A percentile compares a stretch with the other conserved stretches of the same genome.
These are phyloP conservation scores for Erythrophleum fordii DNA, from an alignment of 306 rosid species.

Conservation along the genomic window DNA sequence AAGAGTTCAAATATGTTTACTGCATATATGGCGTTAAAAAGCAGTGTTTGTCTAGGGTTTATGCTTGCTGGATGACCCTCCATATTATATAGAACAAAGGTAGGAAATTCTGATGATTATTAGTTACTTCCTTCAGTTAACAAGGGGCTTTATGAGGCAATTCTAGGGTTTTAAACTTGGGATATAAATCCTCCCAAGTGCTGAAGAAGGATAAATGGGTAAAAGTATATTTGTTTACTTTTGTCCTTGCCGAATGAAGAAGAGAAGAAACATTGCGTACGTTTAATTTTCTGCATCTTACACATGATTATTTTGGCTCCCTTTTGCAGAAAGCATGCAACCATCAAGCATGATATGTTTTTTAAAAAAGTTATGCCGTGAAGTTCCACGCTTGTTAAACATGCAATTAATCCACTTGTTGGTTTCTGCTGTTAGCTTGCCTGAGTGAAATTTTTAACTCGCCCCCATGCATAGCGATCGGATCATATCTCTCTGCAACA, in stretches of 20 bases:
- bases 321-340: too few relatives aligned
- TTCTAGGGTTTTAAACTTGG: conserved; percentile 35
- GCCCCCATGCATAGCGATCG: conserved; percentile 60
- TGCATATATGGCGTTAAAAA: neutral
- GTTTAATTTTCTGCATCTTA: conserved; percentile 26
- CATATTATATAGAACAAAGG: neutral
- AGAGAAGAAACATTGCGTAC: conserved; percentile 42
- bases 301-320: conserved; percentile 40
- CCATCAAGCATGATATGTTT: too few relatives aligned
- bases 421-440: neutral
- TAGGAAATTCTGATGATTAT: neutral
- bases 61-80: conserved; percentile 10
- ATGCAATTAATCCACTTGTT: neutral
- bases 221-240: neutral
- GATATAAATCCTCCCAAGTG: neutral
- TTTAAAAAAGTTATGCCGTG: neutral
- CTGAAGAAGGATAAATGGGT: neutral
- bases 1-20: neutral
- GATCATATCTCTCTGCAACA: conserved; percentile 79
- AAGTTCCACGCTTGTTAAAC: neutral
- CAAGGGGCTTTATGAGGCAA: neutral
- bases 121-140: too few relatives aligned
- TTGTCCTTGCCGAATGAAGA: conserved; percentile 36
- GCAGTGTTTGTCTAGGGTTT: neutral
- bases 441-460: conserved; percentile 36